Evolutionary conservation across 2,329 filamentous ascomycete species (phyloP), one percentile per base, ranked within the genome.

Genomic region (Dothideomycetes sp.): DNA sequence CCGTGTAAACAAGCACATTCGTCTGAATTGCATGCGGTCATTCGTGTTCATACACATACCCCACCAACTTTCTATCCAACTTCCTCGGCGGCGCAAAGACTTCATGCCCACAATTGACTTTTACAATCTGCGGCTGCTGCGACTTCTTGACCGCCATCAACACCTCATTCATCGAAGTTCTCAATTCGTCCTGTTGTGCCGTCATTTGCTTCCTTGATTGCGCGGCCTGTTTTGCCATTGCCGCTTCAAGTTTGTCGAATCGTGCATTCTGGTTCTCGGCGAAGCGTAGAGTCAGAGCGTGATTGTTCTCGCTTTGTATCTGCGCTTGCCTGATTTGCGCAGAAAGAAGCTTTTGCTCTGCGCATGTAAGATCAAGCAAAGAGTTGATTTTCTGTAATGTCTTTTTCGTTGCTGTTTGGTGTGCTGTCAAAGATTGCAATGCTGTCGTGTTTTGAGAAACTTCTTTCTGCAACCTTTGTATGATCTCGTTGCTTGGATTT

Each of bases 1-100:
- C n/a, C n/a, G n/a, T n/a, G n/a, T n/a, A n/a, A n/a, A n/a, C n/a
- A n/a, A n/a, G n/a, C n/a, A n/a, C n/a, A n/a, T n/a, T n/a, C n/a
- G n/a, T n/a, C n/a, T n/a, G n/a, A n/a, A n/a, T n/a, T n/a, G n/a
- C n/a, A n/a, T n/a, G n/a, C n/a, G n/a, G n/a, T 33, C 16, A 32
- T 22, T 32, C 28, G 18, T 39, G 37, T 34, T 44, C 37, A 25
- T 47, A 47, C 22, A 45, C 44, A 33, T 47, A 47, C 20, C 45
- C 45, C 12, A 45, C 38, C 29, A 47, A 18, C 20, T 35, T 38
- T 19, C 40, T 33, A 17, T 39, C 39, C 13, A 47, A 33, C 23
- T 47, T 47, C 33, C 43, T 45, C 6, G 45, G 45, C 20, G 45
- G 45, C 9, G 45, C 43, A 15, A 41, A 17, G 12, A 47, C 43